Base-by-base conservation (phyloP, 2,329 filamentous ascomycete genomes). In the Didymella keratinophila region DNA sequence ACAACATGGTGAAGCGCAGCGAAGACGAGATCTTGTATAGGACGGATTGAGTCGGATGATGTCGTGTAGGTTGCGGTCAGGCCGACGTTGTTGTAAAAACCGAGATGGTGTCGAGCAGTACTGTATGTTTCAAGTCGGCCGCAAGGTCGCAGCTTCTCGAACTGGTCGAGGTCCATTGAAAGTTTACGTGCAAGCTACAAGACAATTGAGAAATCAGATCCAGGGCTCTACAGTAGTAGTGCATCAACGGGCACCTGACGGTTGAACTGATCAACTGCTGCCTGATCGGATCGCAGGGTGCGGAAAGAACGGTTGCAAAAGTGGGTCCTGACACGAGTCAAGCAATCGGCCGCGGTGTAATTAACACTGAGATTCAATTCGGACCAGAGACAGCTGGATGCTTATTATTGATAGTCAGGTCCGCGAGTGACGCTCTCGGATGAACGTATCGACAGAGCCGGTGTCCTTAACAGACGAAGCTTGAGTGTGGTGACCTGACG, bases 111-210 rank as follows among this genome's bases (percentile, higher is more conserved):
- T 21, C 78, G 76, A 7, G 75, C 60, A 0, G 78, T 79, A 8
- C 79, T 81, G 65, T 76, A 79, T 44, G 78, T 76, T 67, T 83
- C 81, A 39, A 81, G 64, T 21, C 71, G 72, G 42, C 80, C 68
- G 36, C 66, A 69, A 21, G 62, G 53, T 14, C 68, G 63, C 16
- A 70, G 47, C 34, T 53, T 68, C 36, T 68, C 52, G 10, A 70
- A 39, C 5, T 48, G 53, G 6, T 47, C 44, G 5, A 20, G 8
- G 20, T 56, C 37, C 34, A 52, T 52, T 4, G 30, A 6, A 32
- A 14, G 6, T 9, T 6, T 32, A 6, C 3, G 4, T 16, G 30
- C 27, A 7, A 28, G 6, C 2, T 12, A 37, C 14, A 7, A 10
- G 10, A 21, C 11, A 9, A 3, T 12, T 20, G n/a, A 4, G 4